phyloP scores from a whole-genome alignment of 1,139 yeast genomes.

The Yamadazyma buinensis region DNA sequence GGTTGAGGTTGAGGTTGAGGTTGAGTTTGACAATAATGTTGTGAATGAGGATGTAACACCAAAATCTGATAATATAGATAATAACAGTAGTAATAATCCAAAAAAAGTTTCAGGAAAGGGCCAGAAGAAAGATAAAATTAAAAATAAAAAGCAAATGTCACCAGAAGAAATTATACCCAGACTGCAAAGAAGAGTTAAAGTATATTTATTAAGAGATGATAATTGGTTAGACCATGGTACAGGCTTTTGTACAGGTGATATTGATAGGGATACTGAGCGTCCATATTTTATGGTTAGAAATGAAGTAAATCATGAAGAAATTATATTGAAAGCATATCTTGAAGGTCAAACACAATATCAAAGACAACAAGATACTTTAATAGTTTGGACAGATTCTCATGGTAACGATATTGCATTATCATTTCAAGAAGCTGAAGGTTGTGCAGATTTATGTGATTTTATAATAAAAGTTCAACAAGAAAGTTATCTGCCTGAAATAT shows the following conservation, averaged over 20 bases:
- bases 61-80: too few species aligned
- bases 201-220: slow-evolving; percentile 74
- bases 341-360: slow-evolving; percentile 82
- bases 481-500: slow-evolving; percentile 60
- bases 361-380: slow-evolving; percentile 88
- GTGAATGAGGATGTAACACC: background rate
- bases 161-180: slow-evolving; percentile 1
- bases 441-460: slow-evolving; percentile 79
- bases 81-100: too few species aligned
- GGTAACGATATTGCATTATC: slow-evolving; percentile 86
- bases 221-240: slow-evolving; percentile 94
- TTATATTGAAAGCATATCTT: slow-evolving; percentile 61
- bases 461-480: slow-evolving; percentile 63
- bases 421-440: slow-evolving; percentile 90
- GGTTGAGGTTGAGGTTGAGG: too few species aligned
- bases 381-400: slow-evolving; percentile 85
- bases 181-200: slow-evolving; percentile 68
- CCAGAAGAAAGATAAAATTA: too few species aligned
- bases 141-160: too few species aligned
- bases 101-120: too few species aligned
- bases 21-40: background rate
- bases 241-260: slow-evolving; percentile 79
- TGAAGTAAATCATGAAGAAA: slow-evolving; percentile 59
- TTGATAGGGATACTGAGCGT: slow-evolving; percentile 31
- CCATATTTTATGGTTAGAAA: slow-evolving; percentile 73